phyloP scores from a whole-genome alignment of 192 early-diverging fungal species.

The Pecoramyces ruminantium region DNA sequence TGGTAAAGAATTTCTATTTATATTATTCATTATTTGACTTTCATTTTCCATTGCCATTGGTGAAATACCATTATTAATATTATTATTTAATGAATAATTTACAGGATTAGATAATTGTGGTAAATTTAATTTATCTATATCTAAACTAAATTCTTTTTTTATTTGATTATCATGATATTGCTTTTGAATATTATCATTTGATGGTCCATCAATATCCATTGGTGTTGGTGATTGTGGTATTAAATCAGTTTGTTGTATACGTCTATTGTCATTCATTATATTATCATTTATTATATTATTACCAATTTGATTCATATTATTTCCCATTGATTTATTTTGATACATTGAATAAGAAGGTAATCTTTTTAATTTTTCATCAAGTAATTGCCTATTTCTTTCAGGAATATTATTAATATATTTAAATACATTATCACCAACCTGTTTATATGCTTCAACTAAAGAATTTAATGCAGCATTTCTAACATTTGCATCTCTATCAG shows the following conservation, averaged over 20 bases:
- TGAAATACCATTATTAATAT: not conserved
- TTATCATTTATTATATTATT: not conserved
- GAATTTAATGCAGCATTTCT: constrained; percentile 58
- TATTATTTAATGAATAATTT: not conserved
- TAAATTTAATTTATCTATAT: constrained; percentile 28
- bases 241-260: not conserved
- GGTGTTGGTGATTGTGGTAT: constrained; percentile 1
- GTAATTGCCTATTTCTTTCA: constrained; percentile 66
- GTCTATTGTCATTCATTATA: not conserved
- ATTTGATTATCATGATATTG: constrained; percentile 1
- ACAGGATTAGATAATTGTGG: constrained; percentile 12
- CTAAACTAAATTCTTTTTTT: constrained; percentile 19
- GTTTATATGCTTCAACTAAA: constrained; percentile 53
- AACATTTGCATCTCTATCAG: constrained; percentile 65
- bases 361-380: constrained; percentile 61
- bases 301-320: not conserved
- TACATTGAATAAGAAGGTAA: constrained; percentile 8
- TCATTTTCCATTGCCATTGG: constrained; percentile 1
- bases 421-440: constrained; percentile 57
- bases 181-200: constrained; percentile 4
- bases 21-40: not conserved
- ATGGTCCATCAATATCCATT: constrained; percentile 4
- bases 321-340: not conserved
- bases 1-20: not conserved
- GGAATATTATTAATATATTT: constrained; percentile 48